phyloP scores from a whole-genome alignment of 2,329 filamentous ascomycete genomes.

The Botrytis fabae region DNA sequence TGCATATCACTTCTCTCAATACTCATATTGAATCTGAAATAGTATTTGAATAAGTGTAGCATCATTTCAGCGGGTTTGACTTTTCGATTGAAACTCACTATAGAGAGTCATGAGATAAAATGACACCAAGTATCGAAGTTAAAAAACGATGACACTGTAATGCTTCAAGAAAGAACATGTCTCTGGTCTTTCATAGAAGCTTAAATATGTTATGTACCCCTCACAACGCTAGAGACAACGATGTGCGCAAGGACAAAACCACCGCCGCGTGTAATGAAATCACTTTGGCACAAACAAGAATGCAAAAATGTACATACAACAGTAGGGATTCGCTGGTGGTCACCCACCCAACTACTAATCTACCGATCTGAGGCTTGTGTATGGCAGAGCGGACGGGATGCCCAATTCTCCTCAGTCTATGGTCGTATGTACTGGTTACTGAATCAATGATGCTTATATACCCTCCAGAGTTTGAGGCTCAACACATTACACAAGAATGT shows the following conservation, averaged over 20 bases:
- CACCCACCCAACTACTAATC: conserved; percentile 17
- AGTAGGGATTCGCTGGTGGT: conserved; percentile 15
- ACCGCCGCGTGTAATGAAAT: background rate
- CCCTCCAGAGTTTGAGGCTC: accelerated
- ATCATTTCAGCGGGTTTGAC: background rate
- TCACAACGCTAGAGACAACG: background rate
- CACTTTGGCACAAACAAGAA: background rate
- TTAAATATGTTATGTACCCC: background rate
- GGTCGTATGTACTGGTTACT: background rate
- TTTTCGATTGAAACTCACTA: no score
- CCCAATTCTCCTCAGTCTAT: conserved; percentile 8
- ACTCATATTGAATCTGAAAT: background rate
- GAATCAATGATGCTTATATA: background rate
- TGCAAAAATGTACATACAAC: background rate
- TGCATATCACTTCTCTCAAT: background rate
- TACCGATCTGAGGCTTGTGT: conserved; percentile 9
- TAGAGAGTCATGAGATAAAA: background rate
- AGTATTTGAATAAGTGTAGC: background rate
- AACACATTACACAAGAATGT: no score
- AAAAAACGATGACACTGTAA: background rate
- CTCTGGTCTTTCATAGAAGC: background rate
- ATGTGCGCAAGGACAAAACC: background rate
- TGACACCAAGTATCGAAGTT: no score
- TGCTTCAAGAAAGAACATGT: background rate
- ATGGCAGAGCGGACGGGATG: conserved; percentile 17